Base-by-base conservation (phyloP, 2,329 filamentous ascomycete genomes). In the Colletotrichum godetiae region DNA sequence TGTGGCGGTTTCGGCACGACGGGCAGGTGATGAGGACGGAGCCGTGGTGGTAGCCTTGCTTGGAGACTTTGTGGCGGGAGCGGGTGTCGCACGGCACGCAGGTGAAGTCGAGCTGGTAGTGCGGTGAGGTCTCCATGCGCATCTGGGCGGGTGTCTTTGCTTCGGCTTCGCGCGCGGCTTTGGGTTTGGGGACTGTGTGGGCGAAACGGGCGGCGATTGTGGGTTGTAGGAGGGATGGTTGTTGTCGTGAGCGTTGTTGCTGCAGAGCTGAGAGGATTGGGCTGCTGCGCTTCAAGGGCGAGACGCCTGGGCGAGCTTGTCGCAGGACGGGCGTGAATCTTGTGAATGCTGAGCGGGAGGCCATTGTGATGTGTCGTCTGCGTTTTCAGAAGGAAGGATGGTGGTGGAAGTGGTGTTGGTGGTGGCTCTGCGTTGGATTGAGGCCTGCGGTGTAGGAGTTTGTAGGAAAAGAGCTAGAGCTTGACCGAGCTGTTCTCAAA, bases 31-130 rank as follows among this genome's bases (percentile, higher is more conserved):
- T 95, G 70, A 99, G 87, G 5, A 97, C 93, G 1, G 95, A 96
- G 46, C 97, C 97, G 75, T 92, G 88, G 83, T 98, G 95, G 81
- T 99, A 99, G 37, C 95, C 97, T 80, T 98, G 97, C 83, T 98
- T 98, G 35, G 94, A 95, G 78, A 99, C 88, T 63, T 89, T 89
- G 84, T 99, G 97, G 13, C 91, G 89, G n/a, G 94, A 97, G 71
- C 95, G 92, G 46, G 89, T 86, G 58, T 88, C 86, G 84, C 97
- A 99, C 37, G 94, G 94, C 72, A 93, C 92, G 88, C 97, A 99
- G 77, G 97, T 99, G 82, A 99, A 98, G 62, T 92, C 94, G 76
- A 99, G 88, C 77, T 95, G 89, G 84, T 98, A 99, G 70, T 94
- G 91, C 1, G 94, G 94, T 77, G 91, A 80, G 4, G 77, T 76